phyloP scores from a whole-genome alignment of 2,329 filamentous ascomycete genomes.

The Fusarium marasasianum region DNA sequence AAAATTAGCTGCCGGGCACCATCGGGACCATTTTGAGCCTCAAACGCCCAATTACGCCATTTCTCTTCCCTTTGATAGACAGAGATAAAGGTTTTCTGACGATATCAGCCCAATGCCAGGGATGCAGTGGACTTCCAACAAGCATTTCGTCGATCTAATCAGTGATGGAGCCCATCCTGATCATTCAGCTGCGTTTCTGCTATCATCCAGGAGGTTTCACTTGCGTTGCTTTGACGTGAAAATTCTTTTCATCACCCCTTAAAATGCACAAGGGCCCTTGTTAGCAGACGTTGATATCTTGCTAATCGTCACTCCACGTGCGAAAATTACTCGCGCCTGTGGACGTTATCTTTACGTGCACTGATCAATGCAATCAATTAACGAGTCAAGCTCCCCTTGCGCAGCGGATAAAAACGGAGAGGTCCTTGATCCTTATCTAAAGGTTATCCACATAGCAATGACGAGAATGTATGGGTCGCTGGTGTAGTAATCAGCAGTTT shows the following conservation, averaged over 20 bases:
- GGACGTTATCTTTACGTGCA: neutral
- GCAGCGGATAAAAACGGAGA: neutral
- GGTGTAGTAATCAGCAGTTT: neutral
- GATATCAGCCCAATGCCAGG: neutral
- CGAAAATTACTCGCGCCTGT: neutral
- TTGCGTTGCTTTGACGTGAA: neutral
- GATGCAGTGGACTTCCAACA: neutral
- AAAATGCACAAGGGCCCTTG: neutral
- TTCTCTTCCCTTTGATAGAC: neutral
- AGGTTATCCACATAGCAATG: neutral
- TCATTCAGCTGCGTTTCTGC: neutral
- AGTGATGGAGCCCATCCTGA: neutral
- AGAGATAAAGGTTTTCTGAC: neutral
- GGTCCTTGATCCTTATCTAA: accelerated
- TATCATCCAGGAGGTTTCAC: neutral
- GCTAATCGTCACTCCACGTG: neutral
- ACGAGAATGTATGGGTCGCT: accelerated
- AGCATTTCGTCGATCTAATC: neutral
- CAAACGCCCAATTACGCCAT: conserved; percentile 8
- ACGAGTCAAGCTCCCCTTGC: neutral
- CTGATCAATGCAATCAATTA: neutral
- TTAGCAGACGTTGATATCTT: neutral
- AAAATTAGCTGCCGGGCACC: conserved; percentile 27
- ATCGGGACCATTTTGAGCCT: conserved; percentile 9
- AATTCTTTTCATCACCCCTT: neutral